These are phyloP conservation scores for Leonotis leonurus DNA, from an alignment of 257 asterid species.

Conservation along the genomic window DNA sequence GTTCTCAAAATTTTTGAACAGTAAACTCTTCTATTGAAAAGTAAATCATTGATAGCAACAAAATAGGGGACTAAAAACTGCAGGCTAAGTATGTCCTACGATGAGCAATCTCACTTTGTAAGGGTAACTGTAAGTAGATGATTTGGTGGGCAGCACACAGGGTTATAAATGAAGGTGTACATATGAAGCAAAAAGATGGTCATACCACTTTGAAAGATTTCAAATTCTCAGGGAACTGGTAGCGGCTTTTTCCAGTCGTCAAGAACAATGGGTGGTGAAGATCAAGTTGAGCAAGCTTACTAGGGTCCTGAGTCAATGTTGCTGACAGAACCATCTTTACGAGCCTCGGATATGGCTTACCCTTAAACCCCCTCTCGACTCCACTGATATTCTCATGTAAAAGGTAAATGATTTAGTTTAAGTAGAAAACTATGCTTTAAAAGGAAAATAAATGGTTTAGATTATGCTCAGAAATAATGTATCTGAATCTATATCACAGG, in stretches of 20 bases:
- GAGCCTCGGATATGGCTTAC: slow-evolving; percentile 65
- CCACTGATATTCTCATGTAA: slow-evolving; percentile 41
- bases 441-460: too few species aligned
- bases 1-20: neutral
- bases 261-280: slow-evolving; percentile 82
- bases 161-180: neutral
- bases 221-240: slow-evolving; percentile 71
- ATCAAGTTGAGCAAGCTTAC: slow-evolving; percentile 84
- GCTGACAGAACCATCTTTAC: slow-evolving; percentile 86
- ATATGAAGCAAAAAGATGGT: neutral
- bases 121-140: neutral
- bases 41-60: neutral
- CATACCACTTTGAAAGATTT: slow-evolving; percentile 80
- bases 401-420: neutral
- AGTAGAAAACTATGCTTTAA: too few species aligned
- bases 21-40: neutral
- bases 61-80: neutral
- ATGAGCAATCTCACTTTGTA: neutral
- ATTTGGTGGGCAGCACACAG: neutral
- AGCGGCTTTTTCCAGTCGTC: slow-evolving; percentile 65
- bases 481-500: neutral
- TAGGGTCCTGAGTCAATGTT: slow-evolving; percentile 91
- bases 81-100: neutral
- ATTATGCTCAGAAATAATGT: neutral
- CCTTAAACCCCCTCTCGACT: slow-evolving; percentile 75